Evolutionary conservation across 202 grass and related monocot species (phyloP).

Genomic region (Zoysia matrella): DNA sequence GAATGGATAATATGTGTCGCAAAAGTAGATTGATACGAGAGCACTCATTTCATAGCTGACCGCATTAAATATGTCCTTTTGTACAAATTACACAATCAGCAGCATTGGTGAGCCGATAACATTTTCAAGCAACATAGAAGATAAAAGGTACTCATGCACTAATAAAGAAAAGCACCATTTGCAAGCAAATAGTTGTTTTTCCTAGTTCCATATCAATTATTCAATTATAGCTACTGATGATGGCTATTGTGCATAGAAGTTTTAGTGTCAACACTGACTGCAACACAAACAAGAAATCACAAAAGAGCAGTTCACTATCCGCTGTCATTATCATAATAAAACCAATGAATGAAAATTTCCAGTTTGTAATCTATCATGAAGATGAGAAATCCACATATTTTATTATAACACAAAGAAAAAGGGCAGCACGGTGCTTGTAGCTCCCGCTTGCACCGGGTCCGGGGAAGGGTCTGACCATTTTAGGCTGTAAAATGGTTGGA

Average conservation of each 20-base stretch:
- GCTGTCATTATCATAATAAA: constrained; percentile 1
- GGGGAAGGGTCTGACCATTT: too few relatives aligned
- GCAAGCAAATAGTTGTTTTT: neutral
- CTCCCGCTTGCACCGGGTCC: too few relatives aligned
- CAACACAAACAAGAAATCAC: neutral
- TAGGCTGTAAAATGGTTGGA: too few relatives aligned
- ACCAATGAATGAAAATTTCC: neutral
- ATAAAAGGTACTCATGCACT: constrained; percentile 3
- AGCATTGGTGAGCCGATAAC: neutral
- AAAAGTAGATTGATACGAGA: constrained; percentile 5
- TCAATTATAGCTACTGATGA: neutral
- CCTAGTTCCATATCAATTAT: neutral
- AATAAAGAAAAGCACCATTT: neutral
- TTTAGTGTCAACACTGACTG: neutral
- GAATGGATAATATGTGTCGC: neutral
- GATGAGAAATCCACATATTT: neutral
- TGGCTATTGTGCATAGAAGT: neutral
- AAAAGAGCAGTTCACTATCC: neutral
- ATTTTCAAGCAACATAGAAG: neutral
- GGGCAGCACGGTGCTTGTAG: too few relatives aligned
- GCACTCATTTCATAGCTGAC: neutral
- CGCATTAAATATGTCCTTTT: neutral
- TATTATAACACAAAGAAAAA: constrained; percentile 1
- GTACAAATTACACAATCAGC: neutral
- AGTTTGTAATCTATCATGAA: neutral